Percentiles rank a stretch among this genome's conserved stretches.
Conservation (phyloP, 345 rosid genomes). For the Syzygium aqueum region DNA sequence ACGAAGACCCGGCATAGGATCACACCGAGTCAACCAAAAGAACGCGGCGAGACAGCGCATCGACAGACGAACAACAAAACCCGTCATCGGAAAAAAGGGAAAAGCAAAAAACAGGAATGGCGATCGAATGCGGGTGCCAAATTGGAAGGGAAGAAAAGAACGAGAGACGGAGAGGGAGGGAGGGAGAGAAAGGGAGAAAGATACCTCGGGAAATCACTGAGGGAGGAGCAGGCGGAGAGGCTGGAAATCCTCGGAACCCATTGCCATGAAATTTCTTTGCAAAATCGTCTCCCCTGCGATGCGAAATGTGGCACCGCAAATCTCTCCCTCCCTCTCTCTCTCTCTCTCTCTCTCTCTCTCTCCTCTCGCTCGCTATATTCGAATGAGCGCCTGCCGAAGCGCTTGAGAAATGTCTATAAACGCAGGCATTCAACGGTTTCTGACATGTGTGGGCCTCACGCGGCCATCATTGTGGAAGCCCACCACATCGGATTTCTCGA, state of each 20-base stretch:
- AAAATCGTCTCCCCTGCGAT: neutral
- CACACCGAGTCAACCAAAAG: neutral
- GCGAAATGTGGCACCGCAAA: constrained; percentile 1
- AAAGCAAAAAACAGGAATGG: neutral
- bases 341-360: neutral
- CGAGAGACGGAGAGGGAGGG: neutral
- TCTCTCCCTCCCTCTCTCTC: neutral
- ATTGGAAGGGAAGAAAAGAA: neutral
- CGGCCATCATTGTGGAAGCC: neutral
- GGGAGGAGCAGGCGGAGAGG: constrained; percentile 25
- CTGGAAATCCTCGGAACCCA: constrained; percentile 20
- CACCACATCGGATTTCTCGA: neutral
- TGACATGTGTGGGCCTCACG: neutral
- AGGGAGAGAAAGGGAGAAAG: neutral
- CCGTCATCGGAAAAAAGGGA: neutral
- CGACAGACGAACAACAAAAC: neutral
- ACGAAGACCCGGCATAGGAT: neutral
- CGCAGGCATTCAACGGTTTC: neutral
- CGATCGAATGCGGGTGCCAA: neutral
- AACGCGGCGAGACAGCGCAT: neutral
- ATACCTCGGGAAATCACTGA: constrained; percentile 15
- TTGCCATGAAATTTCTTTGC: neutral
- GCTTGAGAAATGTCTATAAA: neutral
- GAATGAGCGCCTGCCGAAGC: neutral
- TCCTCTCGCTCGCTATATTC: neutral